phyloP scores from a whole-genome alignment of 345 rosid species.

The Boechera retrofracta region DNA sequence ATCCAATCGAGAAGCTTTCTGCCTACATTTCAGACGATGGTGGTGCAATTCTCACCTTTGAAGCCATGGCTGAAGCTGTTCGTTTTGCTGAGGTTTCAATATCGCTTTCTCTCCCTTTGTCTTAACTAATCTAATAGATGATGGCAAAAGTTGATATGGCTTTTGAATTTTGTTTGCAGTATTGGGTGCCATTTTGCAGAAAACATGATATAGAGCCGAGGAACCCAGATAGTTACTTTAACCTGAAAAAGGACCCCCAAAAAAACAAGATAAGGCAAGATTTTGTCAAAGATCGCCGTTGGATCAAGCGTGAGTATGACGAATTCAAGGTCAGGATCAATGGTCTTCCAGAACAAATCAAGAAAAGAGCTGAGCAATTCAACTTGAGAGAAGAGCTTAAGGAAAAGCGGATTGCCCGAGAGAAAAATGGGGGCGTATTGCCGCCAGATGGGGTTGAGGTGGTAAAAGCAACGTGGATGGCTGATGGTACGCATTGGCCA shows the following conservation, averaged over 20 bases:
- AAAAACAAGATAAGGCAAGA: constrained; percentile 83
- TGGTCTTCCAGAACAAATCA: constrained; percentile 79
- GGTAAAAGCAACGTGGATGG: constrained; percentile 93
- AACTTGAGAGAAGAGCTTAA: constrained; percentile 67
- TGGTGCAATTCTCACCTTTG: constrained; percentile 86
- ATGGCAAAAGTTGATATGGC: constrained; percentile 2
- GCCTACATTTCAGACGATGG: constrained; percentile 91
- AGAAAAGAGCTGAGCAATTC: constrained; percentile 64
- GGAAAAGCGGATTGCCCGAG: constrained; percentile 60
- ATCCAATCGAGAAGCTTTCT: constrained; percentile 80
- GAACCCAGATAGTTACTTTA: constrained; percentile 92
- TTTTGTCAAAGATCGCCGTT: constrained; percentile 90
- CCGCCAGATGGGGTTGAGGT: constrained; percentile 57
- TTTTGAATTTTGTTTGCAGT: constrained; percentile 39
- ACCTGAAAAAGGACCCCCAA: constrained; percentile 70
- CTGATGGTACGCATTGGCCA: constrained; percentile 98
- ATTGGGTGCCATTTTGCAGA: constrained; percentile 96
- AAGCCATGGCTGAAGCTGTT: constrained; percentile 97
- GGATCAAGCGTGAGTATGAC: constrained; percentile 96
- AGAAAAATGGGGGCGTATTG: constrained; percentile 61
- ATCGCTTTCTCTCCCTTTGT: not conserved
- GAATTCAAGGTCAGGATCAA: constrained; percentile 96
- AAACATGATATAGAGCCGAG: constrained; percentile 91
- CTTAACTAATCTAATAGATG: not conserved
- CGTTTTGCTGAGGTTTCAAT: constrained; percentile 67